Base-by-base conservation (phyloP, 2,329 filamentous ascomycete genomes). In the Aspergillus hiratsukae region DNA sequence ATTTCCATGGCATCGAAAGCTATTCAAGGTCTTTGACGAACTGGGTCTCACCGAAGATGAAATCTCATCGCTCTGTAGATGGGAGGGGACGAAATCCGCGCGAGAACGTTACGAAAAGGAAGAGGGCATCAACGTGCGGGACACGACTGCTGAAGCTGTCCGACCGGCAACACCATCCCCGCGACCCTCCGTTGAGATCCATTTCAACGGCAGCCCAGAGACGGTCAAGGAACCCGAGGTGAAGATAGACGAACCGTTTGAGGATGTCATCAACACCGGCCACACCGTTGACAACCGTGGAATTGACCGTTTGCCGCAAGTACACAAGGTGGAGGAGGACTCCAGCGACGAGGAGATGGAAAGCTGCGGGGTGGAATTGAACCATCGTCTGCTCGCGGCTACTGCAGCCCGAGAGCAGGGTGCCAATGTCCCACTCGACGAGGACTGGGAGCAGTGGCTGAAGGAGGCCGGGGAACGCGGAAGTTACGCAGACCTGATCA, bases 11-110 rank as follows among this genome's bases (percentile, higher is more conserved):
- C 85, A 87, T 70, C 76, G 76, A 60, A 77, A 77, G 58, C 76
- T 87, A 1, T 87, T 87, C 72, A 76, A 76, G 23, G 82, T 80
- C 28, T 87, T 87, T 63, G 83, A 87, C 69, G 74, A 79, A 17
- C 76, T 87, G 23, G 74, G 77, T 14, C 66, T 87, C 58, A 87
- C 84, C 2, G 77, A 81, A 56, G 73, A 76, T 37, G 85, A 87
- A 67, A 86, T 87, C 56, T 77, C 80, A 53, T 81, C 79, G 41
- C 78, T 87, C 58, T 87, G 85, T 71, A 80, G 82, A 56, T 87
- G 85, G 78, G 74, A 81, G 62, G 72, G 78, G 14, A 79, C 78
- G 59, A 77, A 78, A 67, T 79, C 75, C 31, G 75, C 75, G 17
- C 74, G 76, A 52, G 71, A 78, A 60, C 72, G 73, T 54, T 78